Percentiles rank a stretch among this genome's conserved stretches.
These are phyloP conservation scores for Cyclotella baltica DNA, from an alignment of 108 stramenopile species.

Conservation along the genomic window DNA sequence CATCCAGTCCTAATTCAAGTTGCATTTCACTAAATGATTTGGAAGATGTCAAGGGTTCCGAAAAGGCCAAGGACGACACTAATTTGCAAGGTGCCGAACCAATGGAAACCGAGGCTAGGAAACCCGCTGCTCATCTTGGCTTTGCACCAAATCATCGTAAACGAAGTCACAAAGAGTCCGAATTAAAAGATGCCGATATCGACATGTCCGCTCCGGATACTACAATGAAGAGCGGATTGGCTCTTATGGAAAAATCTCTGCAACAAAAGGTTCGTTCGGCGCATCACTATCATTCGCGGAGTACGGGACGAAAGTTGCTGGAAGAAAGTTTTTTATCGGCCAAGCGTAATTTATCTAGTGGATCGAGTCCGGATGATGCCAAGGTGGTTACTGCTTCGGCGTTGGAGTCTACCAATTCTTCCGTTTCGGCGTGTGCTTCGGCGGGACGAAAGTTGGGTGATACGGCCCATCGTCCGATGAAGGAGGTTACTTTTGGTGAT, in stretches of 20 bases:
- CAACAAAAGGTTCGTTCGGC: constrained; percentile 41
- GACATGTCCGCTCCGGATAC: constrained; percentile 10
- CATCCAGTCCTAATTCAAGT: constrained; percentile 37
- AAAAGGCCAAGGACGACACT: neutral
- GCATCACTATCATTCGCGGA: constrained; percentile 47
- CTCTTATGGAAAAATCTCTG: constrained; percentile 48
- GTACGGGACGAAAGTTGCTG: constrained; percentile 47
- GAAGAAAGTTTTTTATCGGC: constrained; percentile 45
- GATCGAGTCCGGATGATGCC: constrained; percentile 19
- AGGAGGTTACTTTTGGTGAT: constrained; percentile 17
- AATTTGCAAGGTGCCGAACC: neutral
- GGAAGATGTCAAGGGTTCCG: constrained; percentile 13
- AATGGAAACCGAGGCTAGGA: constrained; percentile 1
- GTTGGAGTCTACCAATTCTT: constrained; percentile 5
- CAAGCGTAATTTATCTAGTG: constrained; percentile 36
- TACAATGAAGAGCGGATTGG: constrained; percentile 35
- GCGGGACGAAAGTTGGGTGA: neutral
- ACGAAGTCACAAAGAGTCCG: constrained; percentile 5
- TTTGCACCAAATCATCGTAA: constrained; percentile 28
- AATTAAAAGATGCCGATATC: constrained; percentile 15
- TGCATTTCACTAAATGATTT: constrained; percentile 28
- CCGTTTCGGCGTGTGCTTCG: neutral
- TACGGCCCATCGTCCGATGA: constrained; percentile 1
- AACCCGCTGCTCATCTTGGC: too few relatives aligned
- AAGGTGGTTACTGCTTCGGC: neutral